Conservation (phyloP, 805 yeast species). For the Saccharomycodes ludwigii region DNA sequence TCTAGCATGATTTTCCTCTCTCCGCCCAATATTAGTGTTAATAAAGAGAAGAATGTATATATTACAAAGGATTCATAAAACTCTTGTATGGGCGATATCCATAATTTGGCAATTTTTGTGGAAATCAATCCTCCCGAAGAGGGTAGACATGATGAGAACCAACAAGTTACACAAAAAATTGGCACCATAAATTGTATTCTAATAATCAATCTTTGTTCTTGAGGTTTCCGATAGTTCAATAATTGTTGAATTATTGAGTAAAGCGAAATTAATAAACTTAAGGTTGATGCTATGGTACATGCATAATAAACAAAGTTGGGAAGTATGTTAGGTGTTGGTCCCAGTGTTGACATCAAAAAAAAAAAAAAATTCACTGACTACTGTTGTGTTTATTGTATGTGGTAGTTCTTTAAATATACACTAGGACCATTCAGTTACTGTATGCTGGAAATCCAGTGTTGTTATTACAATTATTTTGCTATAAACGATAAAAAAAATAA, state of each 20-base stretch:
- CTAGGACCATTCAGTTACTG: no score
- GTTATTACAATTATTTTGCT: no score
- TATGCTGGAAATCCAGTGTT: no score
- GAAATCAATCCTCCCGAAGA: no score
- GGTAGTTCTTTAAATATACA: no score
- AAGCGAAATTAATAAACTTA: slow-evolving; percentile 30
- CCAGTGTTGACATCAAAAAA: no score
- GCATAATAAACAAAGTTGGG: slow-evolving; percentile 2
- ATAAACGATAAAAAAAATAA: no score
- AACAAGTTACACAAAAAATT: slow-evolving; percentile 63
- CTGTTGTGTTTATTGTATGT: no score
- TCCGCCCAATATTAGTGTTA: slow-evolving; percentile 82
- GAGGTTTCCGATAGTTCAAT: slow-evolving; percentile 73
- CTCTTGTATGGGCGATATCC: slow-evolving; percentile 67
- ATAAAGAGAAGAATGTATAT: slow-evolving; percentile 77
- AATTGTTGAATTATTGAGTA: slow-evolving; percentile 41
- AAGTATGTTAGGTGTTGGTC: no score
- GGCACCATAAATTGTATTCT: slow-evolving; percentile 79
- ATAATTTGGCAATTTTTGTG: slow-evolving; percentile 30
- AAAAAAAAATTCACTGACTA: no score
- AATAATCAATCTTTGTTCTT: slow-evolving; percentile 73
- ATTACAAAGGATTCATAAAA: slow-evolving; percentile 93
- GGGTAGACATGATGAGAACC: slow-evolving; percentile 30
- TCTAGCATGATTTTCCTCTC: slow-evolving; percentile 69
- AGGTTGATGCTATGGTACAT: slow-evolving; percentile 14